phyloP scores from a whole-genome alignment of 768 basidiomycete genomes.

The Serendipita sp. region DNA sequence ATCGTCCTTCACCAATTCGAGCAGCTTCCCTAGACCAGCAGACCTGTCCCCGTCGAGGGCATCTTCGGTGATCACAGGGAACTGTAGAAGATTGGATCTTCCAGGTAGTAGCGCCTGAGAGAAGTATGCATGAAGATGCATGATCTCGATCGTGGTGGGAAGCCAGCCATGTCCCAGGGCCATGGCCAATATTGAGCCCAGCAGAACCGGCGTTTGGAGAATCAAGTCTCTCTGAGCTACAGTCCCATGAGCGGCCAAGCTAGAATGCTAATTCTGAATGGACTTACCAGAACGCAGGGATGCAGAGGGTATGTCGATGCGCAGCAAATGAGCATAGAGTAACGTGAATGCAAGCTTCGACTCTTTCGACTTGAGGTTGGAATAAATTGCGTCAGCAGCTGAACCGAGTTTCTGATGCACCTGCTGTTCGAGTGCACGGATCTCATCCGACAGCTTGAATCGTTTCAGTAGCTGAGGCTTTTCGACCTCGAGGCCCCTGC shows the following conservation, averaged over 20 bases:
- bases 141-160: conserved; percentile 52
- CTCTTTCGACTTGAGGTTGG: conserved; percentile 20
- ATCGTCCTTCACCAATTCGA: not conserved
- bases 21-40: conserved; percentile 27
- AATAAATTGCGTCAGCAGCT: conserved; percentile 33
- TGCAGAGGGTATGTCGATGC: conserved; percentile 37
- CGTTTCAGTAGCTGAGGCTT: conserved; percentile 18
- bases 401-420: conserved; percentile 28
- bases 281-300: conserved; percentile 47
- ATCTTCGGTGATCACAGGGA: conserved; percentile 49
- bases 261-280: not conserved
- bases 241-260: not conserved
- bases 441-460: conserved; percentile 36
- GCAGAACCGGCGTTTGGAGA: conserved; percentile 51
- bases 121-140: conserved; percentile 72
- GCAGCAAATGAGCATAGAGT: conserved; percentile 72
- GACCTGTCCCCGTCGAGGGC: conserved; percentile 19
- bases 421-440: conserved; percentile 20
- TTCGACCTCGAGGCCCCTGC: conserved; percentile 51
- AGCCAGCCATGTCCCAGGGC: conserved; percentile 83
- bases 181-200: conserved; percentile 71
- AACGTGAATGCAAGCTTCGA: conserved; percentile 43
- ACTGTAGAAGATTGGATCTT: conserved; percentile 34
- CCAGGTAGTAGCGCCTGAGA: conserved; percentile 67
- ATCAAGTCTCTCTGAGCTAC: conserved; percentile 53